These are phyloP conservation scores for Ettlia oleoabundans DNA, from an alignment of 139 green algal species.

Conservation along the genomic window DNA sequence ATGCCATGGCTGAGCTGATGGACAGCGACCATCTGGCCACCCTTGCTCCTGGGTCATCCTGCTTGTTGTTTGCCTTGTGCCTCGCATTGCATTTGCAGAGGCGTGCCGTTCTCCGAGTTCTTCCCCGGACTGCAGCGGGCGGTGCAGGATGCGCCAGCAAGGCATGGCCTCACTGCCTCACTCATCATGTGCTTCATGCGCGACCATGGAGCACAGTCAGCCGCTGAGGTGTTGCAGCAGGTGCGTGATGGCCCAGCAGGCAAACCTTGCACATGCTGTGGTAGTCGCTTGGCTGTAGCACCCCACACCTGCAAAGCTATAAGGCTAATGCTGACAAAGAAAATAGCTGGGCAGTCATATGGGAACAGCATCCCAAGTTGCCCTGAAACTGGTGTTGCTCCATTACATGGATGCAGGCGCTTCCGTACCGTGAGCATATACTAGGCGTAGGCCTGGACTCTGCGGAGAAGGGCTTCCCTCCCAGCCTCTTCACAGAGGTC, in stretches of 20 bases:
- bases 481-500: conserved; percentile 29
- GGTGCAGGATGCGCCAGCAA: conserved; percentile 15
- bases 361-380: too few relatives aligned
- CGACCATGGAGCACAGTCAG: conserved; percentile 36
- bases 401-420: conserved; percentile 22
- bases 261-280: neutral
- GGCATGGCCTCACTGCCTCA: conserved; percentile 21
- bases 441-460: conserved; percentile 63
- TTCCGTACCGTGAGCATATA: conserved; percentile 52
- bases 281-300: too few relatives aligned
- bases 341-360: too few relatives aligned
- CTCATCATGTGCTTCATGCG: conserved; percentile 69
- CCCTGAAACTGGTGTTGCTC: too few relatives aligned
- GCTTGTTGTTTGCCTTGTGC: too few relatives aligned
- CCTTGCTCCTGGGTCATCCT: too few relatives aligned
- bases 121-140: neutral
- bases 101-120: conserved; percentile 14
- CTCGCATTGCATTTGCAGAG: conserved; percentile 4
- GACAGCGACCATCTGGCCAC: too few relatives aligned
- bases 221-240: conserved; percentile 33
- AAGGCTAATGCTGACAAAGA: too few relatives aligned
- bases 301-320: neutral
- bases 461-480: conserved; percentile 47
- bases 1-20: too few relatives aligned
- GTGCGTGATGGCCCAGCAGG: conserved; percentile 3